Conservation (phyloP, 1,284 basidiomycete species). For the Leucocoprinus gongylophorus region DNA sequence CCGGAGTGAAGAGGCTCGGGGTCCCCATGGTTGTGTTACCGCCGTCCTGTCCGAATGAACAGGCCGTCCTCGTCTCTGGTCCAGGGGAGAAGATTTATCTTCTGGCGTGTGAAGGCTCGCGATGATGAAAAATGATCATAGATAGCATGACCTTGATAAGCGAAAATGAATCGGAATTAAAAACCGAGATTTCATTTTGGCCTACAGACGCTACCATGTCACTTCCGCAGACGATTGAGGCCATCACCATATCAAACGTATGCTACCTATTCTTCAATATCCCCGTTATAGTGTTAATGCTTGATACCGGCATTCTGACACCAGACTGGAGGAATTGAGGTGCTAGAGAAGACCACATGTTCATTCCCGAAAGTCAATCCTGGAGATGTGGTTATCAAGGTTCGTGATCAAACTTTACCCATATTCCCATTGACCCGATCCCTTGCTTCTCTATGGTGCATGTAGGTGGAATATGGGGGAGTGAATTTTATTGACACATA, state of each 20-base stretch:
- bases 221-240: constrained; percentile 48
- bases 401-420: constrained; percentile 23
- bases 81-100: too few relatives aligned
- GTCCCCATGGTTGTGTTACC: too few relatives aligned
- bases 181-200: too few relatives aligned
- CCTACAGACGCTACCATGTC: constrained; percentile 33
- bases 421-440: constrained; percentile 13
- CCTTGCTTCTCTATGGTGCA: constrained; percentile 1
- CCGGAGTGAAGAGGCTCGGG: too few relatives aligned
- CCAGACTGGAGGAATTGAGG: constrained; percentile 70
- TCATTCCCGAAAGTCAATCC: constrained; percentile 54
- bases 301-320: neutral
- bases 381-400: constrained; percentile 76
- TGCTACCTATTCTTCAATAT: neutral
- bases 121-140: too few relatives aligned
- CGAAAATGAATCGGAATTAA: too few relatives aligned
- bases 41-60: too few relatives aligned
- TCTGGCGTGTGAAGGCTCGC: too few relatives aligned
- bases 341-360: constrained; percentile 54
- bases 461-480: constrained; percentile 61
- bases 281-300: neutral
- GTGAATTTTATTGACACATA: constrained; percentile 90
- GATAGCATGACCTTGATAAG: too few relatives aligned
- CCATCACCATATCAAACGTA: constrained; percentile 49
- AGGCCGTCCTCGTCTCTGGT: too few relatives aligned